Base-by-base conservation (phyloP, 1,139 yeast species). In the Geotrichum phurueaensis region DNA sequence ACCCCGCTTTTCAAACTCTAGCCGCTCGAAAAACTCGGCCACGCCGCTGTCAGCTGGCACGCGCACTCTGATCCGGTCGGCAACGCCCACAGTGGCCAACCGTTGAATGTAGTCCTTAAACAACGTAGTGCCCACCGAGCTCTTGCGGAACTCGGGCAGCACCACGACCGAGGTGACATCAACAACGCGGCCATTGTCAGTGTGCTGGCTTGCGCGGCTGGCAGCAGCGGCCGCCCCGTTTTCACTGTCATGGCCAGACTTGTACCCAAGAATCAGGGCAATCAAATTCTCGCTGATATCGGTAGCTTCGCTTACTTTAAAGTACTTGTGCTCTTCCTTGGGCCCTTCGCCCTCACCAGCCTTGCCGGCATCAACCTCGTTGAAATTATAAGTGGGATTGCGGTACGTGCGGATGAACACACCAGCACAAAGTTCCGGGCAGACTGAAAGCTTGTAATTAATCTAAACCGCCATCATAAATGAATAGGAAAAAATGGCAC, bases 341-440 rank as follows among this genome's bases (percentile, higher is more conserved):
- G 18, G 47, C 22, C 5, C 47, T 15, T 67, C 69, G 36, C 43
- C n/a, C n/a, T n/a, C 51, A 20, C 60, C 60, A 31, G 70, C 70
- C 33, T 65, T 66, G 48, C 63, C 65, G 13, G 61, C 68, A 12
- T 66, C 64, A 43, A 57, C 59, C 18, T 66, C 65, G 12, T 33
- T 45, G 18, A 39, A 39, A 10, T 39, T 39, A 39, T 39, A 39
- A 2, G 47, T 53, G 36, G 59, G 62, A 54, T 47, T 60, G 47
- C 64, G 60, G 73, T 85, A 89, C 62, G 84, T 85, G 71, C 97
- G 81, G 58, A 89, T 79, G 69, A 92, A 92, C 63, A 92, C 79
- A 1, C 98, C 98, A 6, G 92, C 84, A 66, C 95, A 85, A 64
- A 92, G 81, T 73, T 92, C 99, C 12, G 98, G 98, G 72, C 97